Evolutionary conservation across 495 filamentous ascomycete genomes (phyloP).

Genomic region (Penicillium salamii): DNA sequence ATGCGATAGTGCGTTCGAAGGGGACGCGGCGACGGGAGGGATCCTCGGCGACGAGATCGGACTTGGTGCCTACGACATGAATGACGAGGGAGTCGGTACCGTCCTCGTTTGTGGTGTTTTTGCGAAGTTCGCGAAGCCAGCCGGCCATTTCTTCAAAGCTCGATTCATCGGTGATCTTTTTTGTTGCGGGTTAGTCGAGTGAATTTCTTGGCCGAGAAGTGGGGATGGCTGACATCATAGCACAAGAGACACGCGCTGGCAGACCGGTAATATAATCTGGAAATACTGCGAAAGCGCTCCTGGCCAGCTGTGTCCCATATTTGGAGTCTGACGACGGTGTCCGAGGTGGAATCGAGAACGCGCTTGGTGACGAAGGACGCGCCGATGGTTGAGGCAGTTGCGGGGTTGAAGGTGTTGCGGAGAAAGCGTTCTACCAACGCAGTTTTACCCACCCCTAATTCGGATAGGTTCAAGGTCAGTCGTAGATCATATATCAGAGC

Average conservation of each 20-base stretch:
- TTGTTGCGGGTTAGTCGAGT: not conserved
- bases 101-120: conserved; percentile 51
- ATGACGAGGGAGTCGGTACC: conserved; percentile 69
- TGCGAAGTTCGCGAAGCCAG: conserved; percentile 79
- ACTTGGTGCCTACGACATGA: conserved; percentile 94
- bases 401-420: conserved; percentile 70
- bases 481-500: too few species aligned
- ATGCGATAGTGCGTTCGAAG: conserved; percentile 91
- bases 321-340: conserved; percentile 77
- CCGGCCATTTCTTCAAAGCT: conserved; percentile 92
- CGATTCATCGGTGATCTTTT: conserved; percentile 69
- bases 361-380: conserved; percentile 93
- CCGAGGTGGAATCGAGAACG: conserved; percentile 78
- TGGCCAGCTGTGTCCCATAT: conserved; percentile 97
- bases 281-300: conserved; percentile 91
- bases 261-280: conserved; percentile 89
- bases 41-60: conserved; percentile 81
- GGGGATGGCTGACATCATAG: conserved; percentile 56
- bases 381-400: conserved; percentile 79
- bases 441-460: conserved; percentile 90
- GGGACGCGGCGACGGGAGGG: conserved; percentile 75
- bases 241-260: conserved; percentile 93
- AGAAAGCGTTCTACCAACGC: conserved; percentile 85
- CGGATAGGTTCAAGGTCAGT: too few species aligned
- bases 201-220: not conserved